Evolutionary conservation across 768 basidiomycete species (phyloP), one percentile per base, ranked within the genome.

Genomic region (Coprinopsis sp.): DNA sequence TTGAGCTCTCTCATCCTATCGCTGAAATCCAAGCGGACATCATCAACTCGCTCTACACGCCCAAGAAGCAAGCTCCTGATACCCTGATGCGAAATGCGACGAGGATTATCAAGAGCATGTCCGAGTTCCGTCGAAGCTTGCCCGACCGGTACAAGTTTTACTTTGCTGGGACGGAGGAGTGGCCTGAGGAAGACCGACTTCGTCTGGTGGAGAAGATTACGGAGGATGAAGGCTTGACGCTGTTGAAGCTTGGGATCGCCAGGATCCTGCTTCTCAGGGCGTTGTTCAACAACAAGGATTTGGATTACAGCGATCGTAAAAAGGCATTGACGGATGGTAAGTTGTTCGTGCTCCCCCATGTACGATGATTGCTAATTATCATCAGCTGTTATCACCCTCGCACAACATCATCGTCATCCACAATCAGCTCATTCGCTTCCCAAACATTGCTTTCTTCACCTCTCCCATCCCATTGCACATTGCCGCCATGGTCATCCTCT

Each of bases 401-500:
- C 90, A 92, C 68, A 92, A 92, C 56, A 81, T 87, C 49, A 88
- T 92, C 57, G 77, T 89, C 44, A 74, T 92, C 24, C 91, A 92
- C 66, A 84, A 83, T 46, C 81, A 87, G 53, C 78, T 92, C 43
- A 88, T 91, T 54, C 77, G 78, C 27, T 91, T 84, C 73, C 89
- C 90, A 10, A 84, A 91, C 48, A 85, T 86, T 54, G 86, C 82
- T 3, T 92, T 92, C 69, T 91, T 92, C 61, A 87, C 87, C 19
- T 91, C 89, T 3, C 90, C 90, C 2, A 89, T 88, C 49, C 90
- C 90, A 12, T 73, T 92, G 16, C 90, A 92, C 63, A 90, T 91
- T 44, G 85, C 89, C 0, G 90, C 90, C 6, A 91, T 92, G 89
- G 87, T 91, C 48, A 91, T 92, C 50, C 73, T 92, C 16, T 91